phyloP scores from a whole-genome alignment of 805 yeast species.

The Metschnikowia proteae region DNA sequence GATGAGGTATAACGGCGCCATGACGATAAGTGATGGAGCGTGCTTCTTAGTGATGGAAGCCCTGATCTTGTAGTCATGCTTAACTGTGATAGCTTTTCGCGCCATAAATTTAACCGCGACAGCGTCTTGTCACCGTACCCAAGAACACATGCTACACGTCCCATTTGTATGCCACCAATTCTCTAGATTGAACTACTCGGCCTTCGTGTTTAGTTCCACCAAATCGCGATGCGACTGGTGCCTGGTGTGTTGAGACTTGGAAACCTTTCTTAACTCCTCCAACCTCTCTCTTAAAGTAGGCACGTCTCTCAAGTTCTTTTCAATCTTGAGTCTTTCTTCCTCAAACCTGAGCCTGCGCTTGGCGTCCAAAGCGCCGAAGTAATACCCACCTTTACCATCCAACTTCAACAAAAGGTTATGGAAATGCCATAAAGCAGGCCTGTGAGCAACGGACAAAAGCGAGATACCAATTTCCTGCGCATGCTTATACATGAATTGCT shows the following conservation, averaged over 20 bases:
- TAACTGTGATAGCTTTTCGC: neutral
- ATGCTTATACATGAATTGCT: constrained; percentile 79
- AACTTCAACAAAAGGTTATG: constrained; percentile 80
- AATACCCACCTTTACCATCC: constrained; percentile 76
- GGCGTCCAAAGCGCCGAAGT: constrained; percentile 63
- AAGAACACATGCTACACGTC: too few species aligned
- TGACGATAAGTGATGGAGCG: neutral
- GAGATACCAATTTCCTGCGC: constrained; percentile 80
- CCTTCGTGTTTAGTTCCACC: constrained; percentile 19
- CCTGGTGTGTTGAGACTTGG: constrained; percentile 39
- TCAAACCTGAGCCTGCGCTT: constrained; percentile 68
- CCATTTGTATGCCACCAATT: too few species aligned
- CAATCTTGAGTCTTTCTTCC: constrained; percentile 70
- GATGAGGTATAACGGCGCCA: neutral
- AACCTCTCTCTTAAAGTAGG: constrained; percentile 65
- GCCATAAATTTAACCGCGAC: neutral
- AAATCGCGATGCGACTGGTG: constrained; percentile 29
- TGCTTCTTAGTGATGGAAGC: neutral
- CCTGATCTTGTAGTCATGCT: neutral
- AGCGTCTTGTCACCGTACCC: neutral
- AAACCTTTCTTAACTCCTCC: constrained; percentile 55
- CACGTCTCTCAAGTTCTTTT: constrained; percentile 65
- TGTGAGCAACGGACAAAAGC: constrained; percentile 83
- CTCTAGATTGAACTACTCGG: neutral
- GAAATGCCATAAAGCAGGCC: constrained; percentile 90